Evolutionary conservation across 768 basidiomycete species (phyloP), one percentile per base, ranked within the genome.

Genomic region (Cystofilobasidium capitatum): DNA sequence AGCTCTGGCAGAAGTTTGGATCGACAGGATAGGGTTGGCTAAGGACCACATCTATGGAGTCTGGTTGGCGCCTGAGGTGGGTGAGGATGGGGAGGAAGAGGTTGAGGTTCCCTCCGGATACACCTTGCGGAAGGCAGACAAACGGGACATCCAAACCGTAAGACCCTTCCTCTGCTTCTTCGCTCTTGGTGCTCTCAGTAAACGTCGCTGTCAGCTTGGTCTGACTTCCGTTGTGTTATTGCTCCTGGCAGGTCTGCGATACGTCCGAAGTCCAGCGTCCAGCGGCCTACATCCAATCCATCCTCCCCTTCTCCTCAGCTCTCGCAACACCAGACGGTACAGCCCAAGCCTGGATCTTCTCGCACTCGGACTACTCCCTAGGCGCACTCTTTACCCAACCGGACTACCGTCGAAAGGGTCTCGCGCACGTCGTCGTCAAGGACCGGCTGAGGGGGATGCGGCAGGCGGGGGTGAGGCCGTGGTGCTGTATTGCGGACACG

Each of bases 291-390:
- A 55, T 64, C 20, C 7, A 13, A 6, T 40, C 51, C 36, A 36
- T 64, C 49, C 31, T 55, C 13, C 63, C 63, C 14, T 40, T 31
- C 63, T 64, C 63, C 9, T 64, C 63, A 10, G 37, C 42, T 5
- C 39, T 54, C 12, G n/a, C 63, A 7, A 0, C 47, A 16, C 26
- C 62, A 22, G 26, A 37, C 37, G 33, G 16, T 12, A 20, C 44
- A 2, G 26, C 63, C 17, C 22, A 16, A 0, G 51, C 51, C 22
- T 64, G 63, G 63, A 57, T 64, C 12, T 37, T 64, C 10, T 40
- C 51, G 14, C 63, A 64, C 39, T 57, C 63, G 2, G 63, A 64
- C 37, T 29, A 9, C 17, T 54, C 63, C 13, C 36, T 64, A 36
- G 63, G 63, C 51, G 24, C 54, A 0, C 63, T 64, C 20, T 64